phyloP scores from a whole-genome alignment of 805 yeast genomes.

The Saturnispora dispora region DNA sequence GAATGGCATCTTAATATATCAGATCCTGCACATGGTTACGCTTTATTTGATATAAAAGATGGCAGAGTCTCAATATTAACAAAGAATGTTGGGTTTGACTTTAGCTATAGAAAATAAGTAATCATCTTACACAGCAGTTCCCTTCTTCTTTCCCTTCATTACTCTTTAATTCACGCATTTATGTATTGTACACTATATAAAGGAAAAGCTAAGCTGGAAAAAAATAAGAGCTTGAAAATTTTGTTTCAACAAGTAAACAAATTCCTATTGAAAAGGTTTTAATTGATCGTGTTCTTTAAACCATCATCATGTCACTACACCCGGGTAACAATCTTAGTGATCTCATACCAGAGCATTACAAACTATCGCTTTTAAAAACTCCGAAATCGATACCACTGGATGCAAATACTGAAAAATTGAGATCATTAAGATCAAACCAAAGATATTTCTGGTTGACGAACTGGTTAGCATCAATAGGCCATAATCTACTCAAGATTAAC shows the following conservation, averaged over 20 bases:
- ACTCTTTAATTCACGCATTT: not conserved
- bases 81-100: slow-evolving; percentile 46
- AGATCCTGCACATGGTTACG: slow-evolving; percentile 45
- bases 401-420: slow-evolving; percentile 15
- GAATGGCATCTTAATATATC: slow-evolving; percentile 73
- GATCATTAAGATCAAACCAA: not conserved
- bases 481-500: slow-evolving; percentile 33
- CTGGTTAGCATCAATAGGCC: slow-evolving; percentile 5
- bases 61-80: slow-evolving; percentile 23
- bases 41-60: slow-evolving; percentile 34
- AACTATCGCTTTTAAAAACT: slow-evolving; percentile 29
- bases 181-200: not conserved
- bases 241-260: not conserved
- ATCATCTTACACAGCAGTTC: too few relatives aligned
- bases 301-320: slow-evolving; percentile 13
- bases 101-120: slow-evolving; percentile 33
- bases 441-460: slow-evolving; percentile 6
- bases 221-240: not conserved
- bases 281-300: not conserved
- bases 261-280: not conserved
- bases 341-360: slow-evolving; percentile 29
- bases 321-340: slow-evolving; percentile 26
- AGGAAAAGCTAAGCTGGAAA: not conserved
- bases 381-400: slow-evolving; percentile 33
- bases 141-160: not conserved